Evolutionary conservation across 2,329 filamentous ascomycete genomes (phyloP), one percentile per base, ranked within the genome.

Genomic region (Monilinia vaccinii-corymbosi): DNA sequence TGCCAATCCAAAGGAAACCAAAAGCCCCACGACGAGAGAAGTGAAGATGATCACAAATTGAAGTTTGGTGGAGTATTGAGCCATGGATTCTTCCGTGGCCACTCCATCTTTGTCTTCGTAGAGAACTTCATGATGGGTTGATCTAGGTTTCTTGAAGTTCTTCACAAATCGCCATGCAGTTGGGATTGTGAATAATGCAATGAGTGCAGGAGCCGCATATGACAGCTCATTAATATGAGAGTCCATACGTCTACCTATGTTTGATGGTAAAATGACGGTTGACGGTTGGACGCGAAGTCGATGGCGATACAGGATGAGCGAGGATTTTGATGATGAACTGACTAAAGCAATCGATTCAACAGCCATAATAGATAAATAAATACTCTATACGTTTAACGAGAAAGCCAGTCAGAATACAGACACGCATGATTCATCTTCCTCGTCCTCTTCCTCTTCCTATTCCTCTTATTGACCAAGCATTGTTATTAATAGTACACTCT

Each of bases 71-170:
- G 85, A 86, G 69, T 86, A 90, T 36, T 77, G 76, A 25, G 78
- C 76, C 58, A 83, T 70, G 2, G 84, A 83, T 68, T 87, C 84
- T 51, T 81, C 77, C 0, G 82, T 87, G 44, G 85, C 86, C 63
- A 78, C 77, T 56, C 88, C 88, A 72, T 91, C 88, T 61, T 78
- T 73, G 69, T 91, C 88, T 65, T 85, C 76, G 67, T 91, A 91
- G 3, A 69, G 5, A 10, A 9, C 58, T 28, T 60, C 62, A 8
- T 60, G 50, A 60, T 57, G 58, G 49, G 56, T 18, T 40, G 60
- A 44, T 42, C 62, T 66, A 23, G 48, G 56, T 28, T 61, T 64
- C 58, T 61, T 63, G 28, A 65, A 59, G 32, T 49, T 60, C 45
- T 49, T 62, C 16, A 59, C 61, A 44, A 68, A 62, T 48, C 61